Base-by-base conservation (phyloP, 164 flowering plant species). In the Umbilicus rupestris region DNA sequence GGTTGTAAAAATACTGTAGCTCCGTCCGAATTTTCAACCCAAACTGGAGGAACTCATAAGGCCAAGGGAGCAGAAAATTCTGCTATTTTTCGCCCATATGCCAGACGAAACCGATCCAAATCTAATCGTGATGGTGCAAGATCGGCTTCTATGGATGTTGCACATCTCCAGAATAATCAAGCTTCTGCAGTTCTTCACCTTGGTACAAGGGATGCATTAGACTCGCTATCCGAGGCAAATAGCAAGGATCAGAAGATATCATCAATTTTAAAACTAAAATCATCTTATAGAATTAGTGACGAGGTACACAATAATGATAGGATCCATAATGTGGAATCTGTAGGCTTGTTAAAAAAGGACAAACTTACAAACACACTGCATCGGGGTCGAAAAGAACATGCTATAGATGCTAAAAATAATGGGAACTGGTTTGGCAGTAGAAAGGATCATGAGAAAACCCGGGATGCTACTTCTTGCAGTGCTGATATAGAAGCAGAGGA, bases 21-120 rank as follows among this genome's bases (percentile, higher is more conserved):
- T 73, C 81, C 78, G 69, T 77, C 90, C 35, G 95, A 81, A 68
- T 86, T 81, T 64, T 86, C 84, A 29, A 83, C 87, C 17, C 85
- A 78, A 63, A 67, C 75, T 66, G 90, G 73, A 66, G 87, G 79
- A 62, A 69, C 75, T 71, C 84, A 71, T 67, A 85, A 79, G 72
- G 79, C 74, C 39, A 86, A 78, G 75, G 96, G 85, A 73, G 77
- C 87, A 16, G 94, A 87, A 73, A 90, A 85, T 65, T 84, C 92
- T n/a, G 84, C 79, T 26, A 79, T 81, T 33, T 71, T 86, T 63
- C 84, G 80, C 22, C 80, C 97, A 62, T 95, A 95, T 77, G 89
- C 82, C 68, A 84, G 97, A 69, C 79, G 99, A 70, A 81, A 87
- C 59, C 78, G 98, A 79, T 78, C 97, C 45, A 84, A 80, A 68